Evolutionary conservation across 1,284 basidiomycete species (phyloP).

Genomic region (Ceratorhiza oryzae-sativae): DNA sequence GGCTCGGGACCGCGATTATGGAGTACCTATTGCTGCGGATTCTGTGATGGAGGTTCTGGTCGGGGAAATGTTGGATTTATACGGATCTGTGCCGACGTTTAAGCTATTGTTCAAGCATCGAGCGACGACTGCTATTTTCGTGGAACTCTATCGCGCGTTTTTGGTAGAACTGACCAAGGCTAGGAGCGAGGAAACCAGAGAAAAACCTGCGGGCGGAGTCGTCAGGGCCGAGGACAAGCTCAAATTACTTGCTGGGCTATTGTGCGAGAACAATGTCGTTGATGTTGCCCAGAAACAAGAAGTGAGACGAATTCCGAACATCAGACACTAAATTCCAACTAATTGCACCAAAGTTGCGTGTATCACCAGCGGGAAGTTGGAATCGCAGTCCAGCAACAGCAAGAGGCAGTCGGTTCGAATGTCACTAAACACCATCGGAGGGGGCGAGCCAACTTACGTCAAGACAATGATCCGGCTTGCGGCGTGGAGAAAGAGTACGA

Average conservation of each 20-base stretch:
- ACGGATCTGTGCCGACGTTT: slow-evolving; percentile 66
- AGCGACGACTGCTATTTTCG: slow-evolving; percentile 67
- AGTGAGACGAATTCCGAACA: slow-evolving; percentile 52
- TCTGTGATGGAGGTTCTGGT: slow-evolving; percentile 65
- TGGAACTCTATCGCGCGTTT: slow-evolving; percentile 68
- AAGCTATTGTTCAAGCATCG: slow-evolving; percentile 74
- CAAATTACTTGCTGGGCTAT: slow-evolving; percentile 67
- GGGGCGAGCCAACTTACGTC: slow-evolving; percentile 34
- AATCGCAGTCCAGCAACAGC: slow-evolving; percentile 9
- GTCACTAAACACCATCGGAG: slow-evolving; percentile 24
- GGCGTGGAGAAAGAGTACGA: slow-evolving; percentile 74
- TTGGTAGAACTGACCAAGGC: slow-evolving; percentile 50
- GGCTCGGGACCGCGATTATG: not conserved
- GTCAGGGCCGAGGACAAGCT: slow-evolving; percentile 59
- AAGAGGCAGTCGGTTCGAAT: slow-evolving; percentile 25
- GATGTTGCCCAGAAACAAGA: slow-evolving; percentile 69
- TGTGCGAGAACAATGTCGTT: slow-evolving; percentile 68
- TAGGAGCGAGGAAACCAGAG: not conserved
- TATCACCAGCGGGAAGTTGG: slow-evolving; percentile 4
- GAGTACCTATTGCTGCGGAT: slow-evolving; percentile 47
- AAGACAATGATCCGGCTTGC: slow-evolving; percentile 61
- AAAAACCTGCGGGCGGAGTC: not conserved
- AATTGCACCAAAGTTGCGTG: slow-evolving; percentile 5
- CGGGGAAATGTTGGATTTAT: slow-evolving; percentile 70
- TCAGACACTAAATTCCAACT: not conserved